Base-by-base conservation (phyloP, 441 rosid species). In the Cnidoscolus chayamansa region DNA sequence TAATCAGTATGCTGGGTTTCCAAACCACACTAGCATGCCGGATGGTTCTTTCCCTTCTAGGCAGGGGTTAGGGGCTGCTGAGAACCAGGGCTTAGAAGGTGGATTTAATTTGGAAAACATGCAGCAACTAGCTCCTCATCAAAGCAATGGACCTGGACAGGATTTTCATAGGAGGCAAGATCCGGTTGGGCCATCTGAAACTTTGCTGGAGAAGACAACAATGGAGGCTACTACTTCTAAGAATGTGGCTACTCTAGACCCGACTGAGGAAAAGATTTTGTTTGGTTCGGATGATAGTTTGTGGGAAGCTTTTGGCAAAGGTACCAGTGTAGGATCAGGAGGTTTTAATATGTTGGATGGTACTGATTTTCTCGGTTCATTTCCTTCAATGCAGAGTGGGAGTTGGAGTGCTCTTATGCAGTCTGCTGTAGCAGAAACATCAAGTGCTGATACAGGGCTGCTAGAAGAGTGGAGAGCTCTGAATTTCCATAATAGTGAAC, bases 321-420 rank as follows among this genome's bases (percentile, higher is more conserved):
- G 86, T 72, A 67, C 78, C 59, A 85, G 75, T 76, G 65, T 81
- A 76, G 86, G 79, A 61, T 57, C 89, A 43, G 79, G 85, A 71
- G 81, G 88, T 67, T 75, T 68, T 63, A 77, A 76, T 76, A 72
- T 81, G 56, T 68, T 87, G 71, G 93, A 84, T 75, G 79, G 76
- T 70, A 47, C 86, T 15, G 93, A 85, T 66, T 37, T 72, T 61
- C 65, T 63, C 50, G 82, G 89, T 75, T 79, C 87, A 70, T 77
- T 83, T 74, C 85, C 97, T 70, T 89, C 95, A 35, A 19, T 89
- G 78, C 97, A 90, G 76, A 88, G 94, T 84, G 98, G 98, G 79
- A 89, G 96, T 79, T 94, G 97, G 98, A 92, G 98, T 84, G 97
- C 98, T 73, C 98, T 94, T 70, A 94, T 94, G 98, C 97, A 89